Percentiles rank a stretch among this genome's conserved stretches.
These are phyloP conservation scores for Blastomyces percursus DNA, from an alignment of 2,329 filamentous ascomycete genomes.

Conservation along the genomic window DNA sequence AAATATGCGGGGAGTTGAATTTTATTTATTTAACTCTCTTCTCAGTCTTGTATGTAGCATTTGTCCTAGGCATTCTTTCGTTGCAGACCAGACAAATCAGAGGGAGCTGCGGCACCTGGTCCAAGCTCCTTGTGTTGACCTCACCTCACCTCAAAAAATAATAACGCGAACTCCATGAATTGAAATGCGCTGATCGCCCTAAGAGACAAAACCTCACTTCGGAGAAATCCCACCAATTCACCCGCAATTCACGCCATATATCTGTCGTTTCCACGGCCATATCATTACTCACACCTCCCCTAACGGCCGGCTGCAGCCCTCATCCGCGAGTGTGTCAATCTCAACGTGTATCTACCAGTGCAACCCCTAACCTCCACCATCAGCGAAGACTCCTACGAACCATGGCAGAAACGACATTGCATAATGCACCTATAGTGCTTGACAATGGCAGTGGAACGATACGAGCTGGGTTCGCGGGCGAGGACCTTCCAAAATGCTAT, in stretches of 20 bases:
- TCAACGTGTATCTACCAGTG: conserved; percentile 10
- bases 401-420: conserved; percentile 59
- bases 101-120: conserved; percentile 18
- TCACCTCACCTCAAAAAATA: conserved; percentile 16
- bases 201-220: not conserved
- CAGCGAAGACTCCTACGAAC: conserved; percentile 16
- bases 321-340: not conserved
- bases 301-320: not conserved
- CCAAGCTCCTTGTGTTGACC: conserved; percentile 30
- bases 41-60: not conserved
- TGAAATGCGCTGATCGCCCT: not conserved
- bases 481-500: conserved; percentile 90
- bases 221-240: not conserved
- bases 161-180: conserved; percentile 8
- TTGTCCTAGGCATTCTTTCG: not conserved
- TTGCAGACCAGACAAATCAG: not conserved
- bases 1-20: not conserved
- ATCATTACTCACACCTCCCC: not conserved
- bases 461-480: conserved; percentile 89
- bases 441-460: conserved; percentile 99
- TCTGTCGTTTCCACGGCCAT: not conserved
- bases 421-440: conserved; percentile 96
- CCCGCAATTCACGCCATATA: not conserved
- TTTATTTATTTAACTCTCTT: not conserved
- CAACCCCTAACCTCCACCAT: conserved; percentile 8